Evolutionary conservation across 371 early-diverging fungal species (phyloP).

Genomic region (Mortierella sp.): DNA sequence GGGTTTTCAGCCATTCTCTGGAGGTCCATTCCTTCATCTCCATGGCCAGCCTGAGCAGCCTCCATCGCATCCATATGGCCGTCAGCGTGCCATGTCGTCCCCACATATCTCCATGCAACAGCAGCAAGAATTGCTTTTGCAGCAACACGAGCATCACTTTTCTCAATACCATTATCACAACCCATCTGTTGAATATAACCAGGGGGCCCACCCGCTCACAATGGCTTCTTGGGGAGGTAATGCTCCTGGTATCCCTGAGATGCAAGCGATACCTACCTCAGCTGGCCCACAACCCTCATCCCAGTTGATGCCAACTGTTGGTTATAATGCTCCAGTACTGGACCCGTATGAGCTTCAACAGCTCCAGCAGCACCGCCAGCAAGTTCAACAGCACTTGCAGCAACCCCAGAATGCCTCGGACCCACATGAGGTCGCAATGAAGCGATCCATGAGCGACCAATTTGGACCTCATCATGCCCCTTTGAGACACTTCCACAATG

Average conservation of each 20-base stretch:
- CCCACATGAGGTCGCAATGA: slow-evolving; percentile 23
- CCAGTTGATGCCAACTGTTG: background rate
- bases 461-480: background rate
- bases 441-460: slow-evolving; percentile 25
- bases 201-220: background rate
- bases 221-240: slow-evolving; percentile 1
- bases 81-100: slow-evolving; percentile 45
- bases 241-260: slow-evolving; percentile 18
- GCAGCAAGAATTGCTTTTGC: slow-evolving; percentile 7
- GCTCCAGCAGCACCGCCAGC: slow-evolving; percentile 24
- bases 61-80: slow-evolving; percentile 4
- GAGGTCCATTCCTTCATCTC: slow-evolving; percentile 2
- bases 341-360: slow-evolving; percentile 16
- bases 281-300: background rate
- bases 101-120: slow-evolving; percentile 25
- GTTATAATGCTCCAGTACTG: background rate
- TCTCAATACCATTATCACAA: slow-evolving; percentile 5
- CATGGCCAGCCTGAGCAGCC: slow-evolving; percentile 21
- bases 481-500: slow-evolving; percentile 15
- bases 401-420: background rate
- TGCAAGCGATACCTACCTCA: background rate
- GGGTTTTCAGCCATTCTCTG: slow-evolving; percentile 11
- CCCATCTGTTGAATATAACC: slow-evolving; percentile 8
- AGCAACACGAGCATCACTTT: slow-evolving; percentile 8
- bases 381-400: slow-evolving; percentile 13